These are phyloP conservation scores for Orbilia brochopaga DNA, from an alignment of 2,329 filamentous ascomycete genomes.

Conservation along the genomic window DNA sequence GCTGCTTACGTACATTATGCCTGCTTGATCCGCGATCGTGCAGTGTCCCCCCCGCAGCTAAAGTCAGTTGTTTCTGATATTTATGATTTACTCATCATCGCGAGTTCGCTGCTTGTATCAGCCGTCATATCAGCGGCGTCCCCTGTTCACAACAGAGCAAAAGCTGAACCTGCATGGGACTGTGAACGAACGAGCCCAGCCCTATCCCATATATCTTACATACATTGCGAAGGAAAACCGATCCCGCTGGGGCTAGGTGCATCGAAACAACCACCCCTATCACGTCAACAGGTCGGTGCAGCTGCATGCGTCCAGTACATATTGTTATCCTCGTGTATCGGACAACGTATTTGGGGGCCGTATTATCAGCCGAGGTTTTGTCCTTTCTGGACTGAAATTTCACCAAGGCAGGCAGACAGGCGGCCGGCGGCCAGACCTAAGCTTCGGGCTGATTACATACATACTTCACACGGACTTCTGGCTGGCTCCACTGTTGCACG, in stretches of 20 bases:
- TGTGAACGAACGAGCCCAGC: neutral
- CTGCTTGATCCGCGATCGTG: neutral
- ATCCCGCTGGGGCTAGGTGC: neutral
- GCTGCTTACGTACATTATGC: neutral
- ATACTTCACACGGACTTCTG: neutral
- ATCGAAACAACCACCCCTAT: neutral
- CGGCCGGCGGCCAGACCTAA: no score
- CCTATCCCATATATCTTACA: constrained; percentile 1
- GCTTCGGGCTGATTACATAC: constrained; percentile 16
- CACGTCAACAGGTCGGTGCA: constrained; percentile 2
- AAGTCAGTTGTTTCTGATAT: neutral
- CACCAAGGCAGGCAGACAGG: no score
- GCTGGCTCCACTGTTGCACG: neutral
- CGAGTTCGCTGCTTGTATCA: neutral
- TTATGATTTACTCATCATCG: constrained; percentile 9
- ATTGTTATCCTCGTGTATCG: neutral
- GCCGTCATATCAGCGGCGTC: neutral
- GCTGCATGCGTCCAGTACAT: neutral
- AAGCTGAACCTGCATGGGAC: neutral
- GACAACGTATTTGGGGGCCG: neutral
- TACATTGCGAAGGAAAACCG: neutral
- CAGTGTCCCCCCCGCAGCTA: no score
- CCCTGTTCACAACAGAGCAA: neutral
- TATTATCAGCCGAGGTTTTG: constrained; percentile 3
- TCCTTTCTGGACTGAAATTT: neutral